Evolutionary conservation across 202 grass and related monocot species (phyloP).

Genomic region (Schoenoplectus tabernaemontani): DNA sequence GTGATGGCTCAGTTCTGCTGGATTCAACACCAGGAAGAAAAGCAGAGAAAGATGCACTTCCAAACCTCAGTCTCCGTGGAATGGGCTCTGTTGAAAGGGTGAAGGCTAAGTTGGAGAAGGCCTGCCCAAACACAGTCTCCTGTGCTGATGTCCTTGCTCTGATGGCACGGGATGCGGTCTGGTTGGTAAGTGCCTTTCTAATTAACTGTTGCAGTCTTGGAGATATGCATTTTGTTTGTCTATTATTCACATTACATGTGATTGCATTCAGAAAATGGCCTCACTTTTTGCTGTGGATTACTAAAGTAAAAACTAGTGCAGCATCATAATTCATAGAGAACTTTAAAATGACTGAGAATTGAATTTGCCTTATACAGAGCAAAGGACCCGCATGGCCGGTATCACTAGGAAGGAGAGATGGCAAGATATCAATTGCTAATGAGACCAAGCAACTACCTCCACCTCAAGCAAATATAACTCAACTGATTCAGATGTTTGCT

Average conservation of each 20-base stretch:
- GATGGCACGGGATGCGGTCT: conserved; percentile 51
- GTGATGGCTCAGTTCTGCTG: conserved; percentile 50
- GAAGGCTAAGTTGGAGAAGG: conserved; percentile 45
- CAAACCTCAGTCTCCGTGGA: conserved; percentile 12
- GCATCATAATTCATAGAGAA: too few species aligned
- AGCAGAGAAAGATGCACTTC: conserved; percentile 42
- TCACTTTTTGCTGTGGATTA: too few species aligned
- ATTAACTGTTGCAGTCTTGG: too few species aligned
- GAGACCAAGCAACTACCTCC: conserved; percentile 24
- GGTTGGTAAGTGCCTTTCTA: conserved; percentile 1
- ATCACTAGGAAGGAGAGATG: conserved; percentile 30
- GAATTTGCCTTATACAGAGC: background rate
- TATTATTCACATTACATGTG: too few species aligned
- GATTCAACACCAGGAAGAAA: conserved; percentile 18
- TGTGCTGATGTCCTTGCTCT: conserved; percentile 64
- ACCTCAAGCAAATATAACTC: conserved; percentile 18
- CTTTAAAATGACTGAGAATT: too few species aligned
- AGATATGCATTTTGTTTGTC: too few species aligned
- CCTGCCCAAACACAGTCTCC: conserved; percentile 55
- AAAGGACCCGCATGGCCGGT: conserved; percentile 36
- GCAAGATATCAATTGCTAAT: conserved; percentile 11
- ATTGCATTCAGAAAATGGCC: background rate
- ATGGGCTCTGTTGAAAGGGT: conserved; percentile 32
- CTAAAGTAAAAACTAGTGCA: too few species aligned
- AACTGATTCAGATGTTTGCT: conserved; percentile 22